Evolutionary conservation across 176 grass and related monocot species (phyloP).

Genomic region (Phoenix roebelenii): DNA sequence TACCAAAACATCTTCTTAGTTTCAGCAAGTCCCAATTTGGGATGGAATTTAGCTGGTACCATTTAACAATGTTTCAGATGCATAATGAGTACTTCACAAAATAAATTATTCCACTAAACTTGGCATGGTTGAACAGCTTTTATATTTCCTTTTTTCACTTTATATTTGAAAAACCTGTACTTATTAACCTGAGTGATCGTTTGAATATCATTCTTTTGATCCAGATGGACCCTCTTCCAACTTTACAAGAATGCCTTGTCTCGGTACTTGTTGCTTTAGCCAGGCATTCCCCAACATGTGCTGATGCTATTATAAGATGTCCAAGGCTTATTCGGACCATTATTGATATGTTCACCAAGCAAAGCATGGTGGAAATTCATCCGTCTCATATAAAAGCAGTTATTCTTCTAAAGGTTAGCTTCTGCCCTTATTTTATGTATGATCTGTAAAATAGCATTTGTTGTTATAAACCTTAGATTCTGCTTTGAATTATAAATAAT

Average conservation of each 20-base stretch:
- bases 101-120: too few relatives aligned
- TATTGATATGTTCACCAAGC: conserved; percentile 53
- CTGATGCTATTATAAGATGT: conserved; percentile 74
- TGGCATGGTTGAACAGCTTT: too few relatives aligned
- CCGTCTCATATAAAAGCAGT: conserved; percentile 55
- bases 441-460: too few relatives aligned
- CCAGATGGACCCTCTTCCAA: conserved; percentile 65
- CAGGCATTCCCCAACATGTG: conserved; percentile 76
- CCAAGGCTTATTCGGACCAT: conserved; percentile 58
- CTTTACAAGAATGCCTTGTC: conserved; percentile 75
- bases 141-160: conserved; percentile 9
- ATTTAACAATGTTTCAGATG: too few relatives aligned
- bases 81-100: too few relatives aligned
- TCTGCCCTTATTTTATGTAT: neutral
- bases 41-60: too few relatives aligned
- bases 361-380: conserved; percentile 41
- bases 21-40: too few relatives aligned
- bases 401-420: conserved; percentile 65
- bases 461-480: too few relatives aligned
- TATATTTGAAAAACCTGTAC: conserved; percentile 9
- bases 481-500: too few relatives aligned
- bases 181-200: too few relatives aligned
- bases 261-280: conserved; percentile 78
- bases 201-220: conserved; percentile 22
- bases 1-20: too few relatives aligned